Conservation (phyloP, 768 basidiomycete genomes). For the Dioszegia crocea region DNA sequence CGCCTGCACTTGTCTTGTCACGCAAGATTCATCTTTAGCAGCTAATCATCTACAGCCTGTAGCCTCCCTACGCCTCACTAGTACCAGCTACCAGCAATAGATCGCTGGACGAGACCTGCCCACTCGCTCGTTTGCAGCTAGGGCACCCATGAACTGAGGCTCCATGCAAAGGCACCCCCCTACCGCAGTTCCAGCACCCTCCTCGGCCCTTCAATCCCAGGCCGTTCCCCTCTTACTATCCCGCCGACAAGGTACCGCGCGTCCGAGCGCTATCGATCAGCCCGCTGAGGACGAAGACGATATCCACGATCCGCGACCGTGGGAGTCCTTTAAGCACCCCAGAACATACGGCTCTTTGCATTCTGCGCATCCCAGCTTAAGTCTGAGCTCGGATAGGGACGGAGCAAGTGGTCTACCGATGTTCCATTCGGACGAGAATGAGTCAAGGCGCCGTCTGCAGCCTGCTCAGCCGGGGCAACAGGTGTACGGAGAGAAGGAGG, state of each 20-base stretch:
- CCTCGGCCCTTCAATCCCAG: constrained; percentile 5
- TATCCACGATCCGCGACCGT: constrained; percentile 36
- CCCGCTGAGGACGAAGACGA: constrained; percentile 14
- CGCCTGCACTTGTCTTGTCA: too few species aligned
- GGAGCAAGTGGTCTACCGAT: constrained; percentile 13
- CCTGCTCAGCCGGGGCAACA: background rate
- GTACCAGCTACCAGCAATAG: too few species aligned
- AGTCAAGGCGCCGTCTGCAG: constrained; percentile 19
- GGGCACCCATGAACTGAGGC: constrained; percentile 6
- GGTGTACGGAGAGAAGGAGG: constrained; percentile 24
- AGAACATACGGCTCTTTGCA: constrained; percentile 27
- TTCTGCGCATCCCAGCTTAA: constrained; percentile 19
- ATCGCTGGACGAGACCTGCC: too few species aligned
- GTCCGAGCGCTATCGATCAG: background rate
- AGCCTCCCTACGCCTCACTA: too few species aligned
- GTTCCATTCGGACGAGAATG: constrained; percentile 15
- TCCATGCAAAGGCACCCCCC: constrained; percentile 14
- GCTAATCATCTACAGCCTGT: too few species aligned
- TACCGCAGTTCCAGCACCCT: constrained; percentile 3
- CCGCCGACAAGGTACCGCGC: background rate
- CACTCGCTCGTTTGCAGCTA: background rate
- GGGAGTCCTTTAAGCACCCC: constrained; percentile 28
- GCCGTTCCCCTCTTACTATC: constrained; percentile 1
- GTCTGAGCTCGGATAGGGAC: constrained; percentile 21
- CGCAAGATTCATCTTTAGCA: too few species aligned